Percentiles rank a stretch among this genome's conserved stretches.
phyloP scores from a whole-genome alignment of 1,284 basidiomycete species.

The Erythrobasidium hasegawianum region DNA sequence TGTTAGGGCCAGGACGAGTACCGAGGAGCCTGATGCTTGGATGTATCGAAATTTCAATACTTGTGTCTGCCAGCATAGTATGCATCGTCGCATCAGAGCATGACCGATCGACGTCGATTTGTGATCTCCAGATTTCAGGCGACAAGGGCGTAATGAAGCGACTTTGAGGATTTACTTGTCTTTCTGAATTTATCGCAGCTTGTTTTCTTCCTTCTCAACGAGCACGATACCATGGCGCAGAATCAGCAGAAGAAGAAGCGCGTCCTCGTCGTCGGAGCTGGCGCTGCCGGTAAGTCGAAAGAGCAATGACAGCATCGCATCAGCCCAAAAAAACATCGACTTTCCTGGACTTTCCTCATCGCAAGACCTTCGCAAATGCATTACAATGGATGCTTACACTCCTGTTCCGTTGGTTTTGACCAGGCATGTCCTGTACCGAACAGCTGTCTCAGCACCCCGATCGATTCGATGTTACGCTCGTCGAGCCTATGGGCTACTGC shows the following conservation, averaged over 20 bases:
- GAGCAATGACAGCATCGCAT: conserved; percentile 33
- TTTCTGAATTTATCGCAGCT: no score
- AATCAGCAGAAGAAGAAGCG: conserved; percentile 48
- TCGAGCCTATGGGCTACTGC: conserved; percentile 53
- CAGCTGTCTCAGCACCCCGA: conserved; percentile 57
- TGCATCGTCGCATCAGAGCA: no score
- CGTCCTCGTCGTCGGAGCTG: conserved; percentile 57
- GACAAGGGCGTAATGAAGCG: no score
- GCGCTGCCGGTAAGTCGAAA: conserved; percentile 54
- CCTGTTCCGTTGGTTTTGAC: neutral
- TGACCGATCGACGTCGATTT: no score
- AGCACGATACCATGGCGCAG: no score
- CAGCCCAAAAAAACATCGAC: conserved; percentile 38
- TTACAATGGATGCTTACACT: neutral
- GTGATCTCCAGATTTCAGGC: no score
- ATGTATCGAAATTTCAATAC: no score
- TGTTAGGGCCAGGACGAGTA: no score
- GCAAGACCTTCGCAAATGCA: neutral
- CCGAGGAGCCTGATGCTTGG: no score
- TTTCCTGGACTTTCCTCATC: conserved; percentile 5
- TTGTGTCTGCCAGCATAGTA: no score
- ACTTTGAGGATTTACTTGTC: no score
- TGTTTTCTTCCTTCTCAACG: no score
- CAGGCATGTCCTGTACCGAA: conserved; percentile 55
- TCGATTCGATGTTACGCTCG: conserved; percentile 58